Evolutionary conservation across 768 basidiomycete species (phyloP).

Genomic region (Termitomyces sp.): DNA sequence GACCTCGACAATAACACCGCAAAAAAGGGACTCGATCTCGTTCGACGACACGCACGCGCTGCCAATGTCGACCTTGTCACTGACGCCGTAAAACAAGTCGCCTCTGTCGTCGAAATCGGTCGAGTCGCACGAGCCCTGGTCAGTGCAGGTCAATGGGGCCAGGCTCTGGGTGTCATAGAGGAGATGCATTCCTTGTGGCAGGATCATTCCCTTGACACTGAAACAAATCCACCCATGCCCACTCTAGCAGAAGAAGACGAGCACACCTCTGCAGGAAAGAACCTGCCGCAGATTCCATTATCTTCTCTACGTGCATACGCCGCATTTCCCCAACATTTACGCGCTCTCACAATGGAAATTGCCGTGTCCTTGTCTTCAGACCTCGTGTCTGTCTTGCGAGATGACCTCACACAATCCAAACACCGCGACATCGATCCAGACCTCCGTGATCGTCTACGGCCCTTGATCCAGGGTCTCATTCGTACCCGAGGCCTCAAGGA

Average conservation of each 20-base stretch:
- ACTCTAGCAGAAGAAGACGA: conserved; percentile 6
- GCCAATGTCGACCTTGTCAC: conserved; percentile 53
- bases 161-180: conserved; percentile 73
- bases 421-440: conserved; percentile 27
- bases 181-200: conserved; percentile 45
- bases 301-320: conserved; percentile 67
- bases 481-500: conserved; percentile 69
- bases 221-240: background rate
- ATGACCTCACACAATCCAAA: conserved; percentile 58
- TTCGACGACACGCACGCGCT: conserved; percentile 58
- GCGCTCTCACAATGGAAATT: conserved; percentile 69
- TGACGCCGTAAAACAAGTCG: conserved; percentile 58
- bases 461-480: conserved; percentile 71
- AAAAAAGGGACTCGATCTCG: conserved; percentile 71
- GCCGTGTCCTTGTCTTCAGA: conserved; percentile 72
- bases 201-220: no score
- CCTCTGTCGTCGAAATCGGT: conserved; percentile 72
- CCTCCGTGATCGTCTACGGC: conserved; percentile 60
- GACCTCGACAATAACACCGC: conserved; percentile 77
- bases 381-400: conserved; percentile 62
- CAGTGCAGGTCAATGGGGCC: conserved; percentile 82
- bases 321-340: conserved; percentile 70
- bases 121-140: conserved; percentile 68
- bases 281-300: conserved; percentile 43
- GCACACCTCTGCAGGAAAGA: conserved; percentile 1